These are phyloP conservation scores for Lactifluus pinguis DNA, from an alignment of 768 basidiomycete species.

Conservation along the genomic window DNA sequence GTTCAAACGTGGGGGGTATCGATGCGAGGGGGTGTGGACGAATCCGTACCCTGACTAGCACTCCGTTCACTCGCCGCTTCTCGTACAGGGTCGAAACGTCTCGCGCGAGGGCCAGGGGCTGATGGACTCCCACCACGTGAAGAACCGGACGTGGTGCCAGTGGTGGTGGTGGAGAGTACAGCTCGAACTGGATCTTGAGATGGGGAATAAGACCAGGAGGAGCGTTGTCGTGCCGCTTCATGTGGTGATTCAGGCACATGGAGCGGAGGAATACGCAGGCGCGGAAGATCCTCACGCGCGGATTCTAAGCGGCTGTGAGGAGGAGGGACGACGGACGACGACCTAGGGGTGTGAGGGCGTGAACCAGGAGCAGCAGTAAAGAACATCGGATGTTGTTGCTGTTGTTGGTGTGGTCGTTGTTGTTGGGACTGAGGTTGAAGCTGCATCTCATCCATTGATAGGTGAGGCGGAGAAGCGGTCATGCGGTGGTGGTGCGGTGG, in stretches of 20 bases:
- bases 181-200: neutral
- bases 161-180: neutral
- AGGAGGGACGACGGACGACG: constrained; percentile 12
- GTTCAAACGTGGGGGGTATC: constrained; percentile 13
- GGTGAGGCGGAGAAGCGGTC: neutral
- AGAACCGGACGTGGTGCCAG: neutral
- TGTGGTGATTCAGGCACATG: constrained; percentile 13
- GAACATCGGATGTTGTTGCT: neutral
- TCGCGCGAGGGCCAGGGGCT: neutral
- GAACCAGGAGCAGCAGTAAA: neutral
- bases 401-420: too few species aligned
- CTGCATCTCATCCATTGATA: neutral
- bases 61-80: constrained; percentile 16
- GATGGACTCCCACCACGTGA: neutral
- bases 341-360: constrained; percentile 1
- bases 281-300: constrained; percentile 8
- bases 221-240: neutral
- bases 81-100: constrained; percentile 22
- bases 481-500: neutral
- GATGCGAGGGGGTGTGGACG: constrained; percentile 6
- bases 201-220: neutral
- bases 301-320: neutral
- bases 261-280: constrained; percentile 9
- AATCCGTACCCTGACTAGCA: constrained; percentile 9
- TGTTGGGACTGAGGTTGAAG: too few species aligned